Evolutionary conservation across 2,329 filamentous ascomycete genomes (phyloP), one percentile per base, ranked within the genome.

Genomic region (Claviceps monticola): DNA sequence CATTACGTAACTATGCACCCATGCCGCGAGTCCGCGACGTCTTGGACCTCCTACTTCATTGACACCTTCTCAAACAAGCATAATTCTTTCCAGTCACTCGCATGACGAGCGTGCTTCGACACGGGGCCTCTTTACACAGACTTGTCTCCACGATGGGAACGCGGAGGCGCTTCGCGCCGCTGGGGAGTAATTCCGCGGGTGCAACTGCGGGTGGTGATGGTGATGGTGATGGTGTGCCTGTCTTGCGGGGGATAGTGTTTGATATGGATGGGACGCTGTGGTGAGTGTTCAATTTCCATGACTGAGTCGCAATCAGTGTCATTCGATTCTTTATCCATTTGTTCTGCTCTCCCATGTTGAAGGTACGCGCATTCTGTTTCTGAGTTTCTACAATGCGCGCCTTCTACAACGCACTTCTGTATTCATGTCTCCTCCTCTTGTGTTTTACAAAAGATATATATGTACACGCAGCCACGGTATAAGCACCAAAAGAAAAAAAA

Each of bases 241-340:
- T 63, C 52, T 66, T 85, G 29, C 72, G 73, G 54, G 82, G 82
- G 3, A 69, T 84, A 1, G 75, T 97, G 14, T 97, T 97, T 68
- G 91, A 98, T 69, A 87, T 98, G 56, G 91, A 98, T 67, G 91
- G 91, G 3, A 98, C 91, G 23, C 69, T 97, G 54, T 96, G 85
- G 90, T 94, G 38, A 58, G 62, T 51, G 19, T 17, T 11, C 17
- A 11, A 8, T 34, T 29, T n/a, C 6, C 13, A 13, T 26, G n/a
- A 41, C 17, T 8, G 4, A 9, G n/a, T n/a, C 19, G 38, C 38
- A 17, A n/a, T 29, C 9, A 8, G 9, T 9, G 26, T 29, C 9
- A 29, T 11, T 4, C 8, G 11, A 29, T 29, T 2, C 8, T 9
- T 11, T 29, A 1, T 4, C 3, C 8, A 29, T 29, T 3, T 29